A percentile compares a stretch with the other conserved stretches of the same genome.
These are phyloP conservation scores for Xylariales sp. DNA, from an alignment of 2,329 filamentous ascomycete species.

Conservation along the genomic window DNA sequence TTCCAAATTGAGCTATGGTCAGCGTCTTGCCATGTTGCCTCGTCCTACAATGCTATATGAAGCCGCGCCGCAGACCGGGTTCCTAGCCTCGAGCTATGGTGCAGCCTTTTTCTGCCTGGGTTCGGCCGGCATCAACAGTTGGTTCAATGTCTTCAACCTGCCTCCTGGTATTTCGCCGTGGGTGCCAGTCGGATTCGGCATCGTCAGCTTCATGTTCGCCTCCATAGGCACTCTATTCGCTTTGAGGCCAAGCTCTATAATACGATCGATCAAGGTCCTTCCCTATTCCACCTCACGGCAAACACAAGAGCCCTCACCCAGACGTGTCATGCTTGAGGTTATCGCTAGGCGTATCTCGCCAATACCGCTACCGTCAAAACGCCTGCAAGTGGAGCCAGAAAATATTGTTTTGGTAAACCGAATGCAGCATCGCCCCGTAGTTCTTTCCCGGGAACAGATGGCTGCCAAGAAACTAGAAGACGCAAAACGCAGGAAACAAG, in stretches of 20 bases:
- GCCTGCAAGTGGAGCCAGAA: slow-evolving; percentile 54
- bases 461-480: slow-evolving; percentile 51
- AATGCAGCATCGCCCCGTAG: slow-evolving; percentile 46
- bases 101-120: slow-evolving; percentile 65
- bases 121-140: slow-evolving; percentile 64
- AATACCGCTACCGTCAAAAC: slow-evolving; percentile 60
- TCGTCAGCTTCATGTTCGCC: slow-evolving; percentile 69
- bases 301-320: slow-evolving; percentile 1
- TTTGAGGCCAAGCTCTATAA: slow-evolving; percentile 66
- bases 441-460: slow-evolving; percentile 44
- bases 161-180: slow-evolving; percentile 65
- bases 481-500: slow-evolving; percentile 52
- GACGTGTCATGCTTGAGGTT: slow-evolving; percentile 63
- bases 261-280: slow-evolving; percentile 68
- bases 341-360: slow-evolving; percentile 58
- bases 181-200: slow-evolving; percentile 67
- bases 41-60: slow-evolving; percentile 72
- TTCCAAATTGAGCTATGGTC: slow-evolving; percentile 60
- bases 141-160: slow-evolving; percentile 60
- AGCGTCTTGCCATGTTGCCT: slow-evolving; percentile 66
- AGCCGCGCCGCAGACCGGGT: slow-evolving; percentile 71
- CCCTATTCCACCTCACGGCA: slow-evolving; percentile 41
- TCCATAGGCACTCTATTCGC: slow-evolving; percentile 70
- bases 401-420: slow-evolving; percentile 53
- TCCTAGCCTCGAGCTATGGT: slow-evolving; percentile 69